These are phyloP conservation scores for Ceratocystis diversiconidia DNA, from an alignment of 2,329 filamentous ascomycete species.

Conservation along the genomic window DNA sequence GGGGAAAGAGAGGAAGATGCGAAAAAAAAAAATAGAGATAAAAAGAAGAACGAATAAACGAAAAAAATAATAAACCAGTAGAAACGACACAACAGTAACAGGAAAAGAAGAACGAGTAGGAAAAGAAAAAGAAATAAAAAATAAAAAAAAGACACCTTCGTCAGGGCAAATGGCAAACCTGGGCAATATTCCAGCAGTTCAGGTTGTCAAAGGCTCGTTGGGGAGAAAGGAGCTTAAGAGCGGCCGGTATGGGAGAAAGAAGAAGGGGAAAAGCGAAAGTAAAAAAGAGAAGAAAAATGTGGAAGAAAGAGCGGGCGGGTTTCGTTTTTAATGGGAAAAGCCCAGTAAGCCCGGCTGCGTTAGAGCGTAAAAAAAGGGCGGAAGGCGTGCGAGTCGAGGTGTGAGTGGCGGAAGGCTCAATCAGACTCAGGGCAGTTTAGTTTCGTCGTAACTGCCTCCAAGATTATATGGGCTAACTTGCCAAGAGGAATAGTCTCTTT, in stretches of 20 bases:
- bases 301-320: background rate
- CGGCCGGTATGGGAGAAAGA: background rate
- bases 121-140: background rate
- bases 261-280: background rate
- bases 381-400: background rate
- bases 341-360: background rate
- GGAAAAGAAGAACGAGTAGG: background rate
- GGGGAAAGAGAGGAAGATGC: background rate
- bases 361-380: background rate
- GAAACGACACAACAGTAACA: background rate
- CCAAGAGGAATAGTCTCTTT: background rate
- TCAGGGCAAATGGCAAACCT: constrained; percentile 10
- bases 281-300: background rate
- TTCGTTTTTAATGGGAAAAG: constrained; percentile 4
- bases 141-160: constrained; percentile 1
- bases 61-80: background rate
- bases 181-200: constrained; percentile 19
- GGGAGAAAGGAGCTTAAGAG: background rate
- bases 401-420: background rate
- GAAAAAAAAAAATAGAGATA: constrained; percentile 1
- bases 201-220: constrained; percentile 11
- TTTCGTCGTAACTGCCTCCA: background rate
- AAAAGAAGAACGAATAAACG: background rate
- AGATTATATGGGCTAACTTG: background rate
- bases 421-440: constrained; percentile 1